Evolutionary conservation across 1,284 basidiomycete species (phyloP), one percentile per base, ranked within the genome.

Genomic region (Leccinum discolor): DNA sequence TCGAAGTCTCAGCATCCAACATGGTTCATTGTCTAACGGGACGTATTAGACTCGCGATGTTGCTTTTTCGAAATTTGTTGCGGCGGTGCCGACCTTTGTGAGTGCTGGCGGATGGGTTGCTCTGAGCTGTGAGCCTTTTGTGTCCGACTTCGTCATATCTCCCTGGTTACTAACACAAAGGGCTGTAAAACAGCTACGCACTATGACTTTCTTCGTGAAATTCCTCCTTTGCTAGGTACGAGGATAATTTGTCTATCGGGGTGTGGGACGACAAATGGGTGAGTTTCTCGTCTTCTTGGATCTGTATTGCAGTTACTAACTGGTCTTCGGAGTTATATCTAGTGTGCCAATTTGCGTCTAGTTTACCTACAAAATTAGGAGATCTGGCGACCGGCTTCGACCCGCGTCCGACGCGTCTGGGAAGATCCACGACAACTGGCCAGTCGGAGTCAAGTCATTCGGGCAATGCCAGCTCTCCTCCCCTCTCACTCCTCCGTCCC

Each of bases 251-350:
- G 18, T 82, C 77, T 44, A 78, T 91, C n/a, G 88, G 81, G 4
- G 83, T 86, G 5, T 95, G 92, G 92, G 93, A 93, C 66, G 81
- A 89, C 54, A 95, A 95, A 84, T 95, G 93, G 93, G 90, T 92
- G 67, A 70, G 86, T 60, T 16, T 14, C 2, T 11, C n/a, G 11
- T 21, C 26, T 23, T 16, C 6, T 40, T 8, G 21, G 5, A n/a
- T 58, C 29, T 16, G 14, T 14, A 16, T 29, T 12, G 44, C n/a
- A 5, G 44, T 7, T 47, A 18, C 5, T 11, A 18, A 47, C n/a
- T 10, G 10, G 44, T 14, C 32, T 38, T 59, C 14, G 12, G 21
- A 21, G 52, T 23, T 23, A 60, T 70, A 70, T 66, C 65, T 77
- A 5, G 61, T 77, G 12, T 74, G 69, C 29, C 29, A 32, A 32